Evolutionary conservation across 305 asterid species (phyloP), one percentile per base, ranked within the genome.

Genomic region (Salvia sclarea): DNA sequence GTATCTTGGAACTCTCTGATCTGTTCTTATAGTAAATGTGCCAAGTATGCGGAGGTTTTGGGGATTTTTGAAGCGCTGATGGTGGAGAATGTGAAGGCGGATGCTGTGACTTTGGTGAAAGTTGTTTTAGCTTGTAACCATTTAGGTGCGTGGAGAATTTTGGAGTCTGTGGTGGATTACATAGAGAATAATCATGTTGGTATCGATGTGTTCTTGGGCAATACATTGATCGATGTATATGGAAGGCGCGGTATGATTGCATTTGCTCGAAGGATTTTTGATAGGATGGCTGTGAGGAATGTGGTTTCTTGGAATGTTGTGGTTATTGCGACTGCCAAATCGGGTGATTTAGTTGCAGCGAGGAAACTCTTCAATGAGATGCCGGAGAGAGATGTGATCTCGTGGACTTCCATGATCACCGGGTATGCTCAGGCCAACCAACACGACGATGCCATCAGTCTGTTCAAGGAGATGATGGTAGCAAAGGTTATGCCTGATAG

Each of bases 1-100:
- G 87, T 86, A 43, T 84, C 95, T 56, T 90, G 97, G 97, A 90
- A 86, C 76, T 88, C 96, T 1, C 70, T 91, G 82, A 82, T 88
- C 50, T 88, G 97, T 61, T 88, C 89, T 22, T 91, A 85, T 79
- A 75, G 88, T 75, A 86, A 80, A 38, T 71, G 85, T 48, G 78
- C 66, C 28, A 68, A 70, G 66, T 83, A 76, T 64, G 56, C 45
- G 61, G 85, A 85, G 71, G 81, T 90, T 69, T 66, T 88, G 81
- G 71, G 66, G 63, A 74, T 84, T 78, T 84, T 84, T 64, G 71
- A 68, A 28, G 61, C 53, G 64, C 86, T 86, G 86, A 75, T 59
- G 60, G 60, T 37, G 35, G 86, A 48, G 37, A 83, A 82, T 49
- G 84, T 86, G 68, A 80, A n/a, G 68, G 89, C 85, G 16, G 92